Base-by-base conservation (phyloP, 176 grass and related monocot genomes). In the Musa beccarii region DNA sequence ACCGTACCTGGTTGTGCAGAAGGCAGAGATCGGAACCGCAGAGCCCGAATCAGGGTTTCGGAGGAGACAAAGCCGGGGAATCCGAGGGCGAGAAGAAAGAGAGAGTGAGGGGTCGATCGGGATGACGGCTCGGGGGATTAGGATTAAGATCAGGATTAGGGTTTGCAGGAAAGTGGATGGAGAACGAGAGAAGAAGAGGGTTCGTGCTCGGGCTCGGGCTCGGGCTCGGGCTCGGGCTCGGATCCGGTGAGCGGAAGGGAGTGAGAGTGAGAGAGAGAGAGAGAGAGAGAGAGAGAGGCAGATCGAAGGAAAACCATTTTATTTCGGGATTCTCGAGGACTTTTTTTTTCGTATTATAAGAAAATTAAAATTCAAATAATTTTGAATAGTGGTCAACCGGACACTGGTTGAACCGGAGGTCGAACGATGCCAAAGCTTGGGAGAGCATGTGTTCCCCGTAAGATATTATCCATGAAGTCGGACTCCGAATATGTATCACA, bases 211-310 rank as follows among this genome's bases (percentile, higher is more conserved):
- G 66, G 22, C 22, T 22, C 22, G 22, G 22, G 22, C 22, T 11
- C 7, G 7, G 66, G 22, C 22, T 22, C 22, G 22, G 22, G 22
- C 22, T 61, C 8, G 14, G 66, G 15, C 15, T 11, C 7, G 7
- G 66, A 29, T 34, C 13, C 14, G 25, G 23, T 19, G 57, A n/a
- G 12, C 66, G 11, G 23, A 68, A 20, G 0, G 55, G 25, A 29
- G 24, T 26, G 51, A 54, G 61, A 79, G n/a, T n/a, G n/a, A n/a
- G 49, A 51, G 49, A 26, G 25, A 43, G 26, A 14, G 24, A 53
- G 21, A 51, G 86, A 73, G 25, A 68, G 53, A 88, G 72, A 76
- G 83, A 85, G 78, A 50, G 54, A 52, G 0, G 71, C 53, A 69
- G 62, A 59, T n/a, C 3, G 55, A 20, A 61, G n/a, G 57, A n/a